phyloP scores from a whole-genome alignment of 1,284 basidiomycete genomes.

The Phenoliferia sp. region DNA sequence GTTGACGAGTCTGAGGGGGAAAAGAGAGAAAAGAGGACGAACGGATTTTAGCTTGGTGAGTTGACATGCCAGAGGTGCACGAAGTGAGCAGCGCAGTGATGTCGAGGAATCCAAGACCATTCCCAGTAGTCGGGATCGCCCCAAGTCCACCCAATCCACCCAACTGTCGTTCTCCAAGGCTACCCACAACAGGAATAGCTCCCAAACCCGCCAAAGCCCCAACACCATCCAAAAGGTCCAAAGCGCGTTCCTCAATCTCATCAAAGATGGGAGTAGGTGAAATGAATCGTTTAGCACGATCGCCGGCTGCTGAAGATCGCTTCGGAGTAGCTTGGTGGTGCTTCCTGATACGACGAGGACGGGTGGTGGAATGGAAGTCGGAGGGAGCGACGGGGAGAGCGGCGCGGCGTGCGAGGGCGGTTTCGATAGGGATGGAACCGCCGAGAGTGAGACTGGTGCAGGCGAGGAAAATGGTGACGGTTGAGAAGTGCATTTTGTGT shows the following conservation, averaged over 20 bases:
- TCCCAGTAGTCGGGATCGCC: background rate
- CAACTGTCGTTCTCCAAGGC: no score
- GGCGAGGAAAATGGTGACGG: background rate
- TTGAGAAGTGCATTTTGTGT: background rate
- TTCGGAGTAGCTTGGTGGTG: background rate
- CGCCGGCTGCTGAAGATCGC: background rate
- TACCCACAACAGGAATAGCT: no score
- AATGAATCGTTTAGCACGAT: background rate
- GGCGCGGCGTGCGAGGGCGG: background rate
- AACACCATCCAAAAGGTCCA: background rate
- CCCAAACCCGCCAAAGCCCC: no score
- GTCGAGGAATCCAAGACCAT: slow-evolving; percentile 3
- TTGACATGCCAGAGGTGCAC: background rate
- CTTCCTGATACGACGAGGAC: background rate
- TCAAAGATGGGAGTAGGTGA: background rate
- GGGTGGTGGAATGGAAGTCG: background rate
- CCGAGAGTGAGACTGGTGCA: background rate
- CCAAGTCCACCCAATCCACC: background rate
- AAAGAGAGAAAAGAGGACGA: background rate
- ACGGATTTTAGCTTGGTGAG: slow-evolving; percentile 10
- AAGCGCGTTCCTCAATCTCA: background rate
- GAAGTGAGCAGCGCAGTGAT: slow-evolving; percentile 5
- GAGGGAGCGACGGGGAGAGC: background rate
- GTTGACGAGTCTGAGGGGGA: background rate
- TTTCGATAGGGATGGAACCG: background rate